Conservation (phyloP, 2,329 filamentous ascomycete genomes). For the Colletotrichum ledebouriae region DNA sequence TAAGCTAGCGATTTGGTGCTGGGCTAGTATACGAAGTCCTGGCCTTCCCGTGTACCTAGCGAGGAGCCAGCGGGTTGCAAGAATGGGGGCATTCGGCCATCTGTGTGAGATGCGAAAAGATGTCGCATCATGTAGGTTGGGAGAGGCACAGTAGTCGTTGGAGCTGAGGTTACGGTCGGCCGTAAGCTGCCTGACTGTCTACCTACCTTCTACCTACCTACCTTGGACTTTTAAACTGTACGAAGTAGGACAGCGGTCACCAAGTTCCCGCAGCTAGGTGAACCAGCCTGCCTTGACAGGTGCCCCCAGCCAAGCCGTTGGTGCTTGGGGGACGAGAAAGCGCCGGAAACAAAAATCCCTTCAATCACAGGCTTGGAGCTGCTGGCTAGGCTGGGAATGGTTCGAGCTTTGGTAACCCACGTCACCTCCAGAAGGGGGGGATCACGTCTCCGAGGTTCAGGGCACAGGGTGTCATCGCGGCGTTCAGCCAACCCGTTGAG, state of each 20-base stretch:
- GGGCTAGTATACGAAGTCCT: slow-evolving; percentile 12
- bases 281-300: slow-evolving; percentile 31
- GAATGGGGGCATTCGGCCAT: background rate
- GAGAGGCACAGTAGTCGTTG: background rate
- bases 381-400: slow-evolving; percentile 31
- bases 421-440: slow-evolving; percentile 22
- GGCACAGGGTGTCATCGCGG: slow-evolving; percentile 39
- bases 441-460: slow-evolving; percentile 32
- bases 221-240: too few species aligned
- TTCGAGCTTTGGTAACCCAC: slow-evolving; percentile 24
- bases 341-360: slow-evolving; percentile 43
- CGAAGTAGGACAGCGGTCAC: too few species aligned
- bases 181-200: too few species aligned
- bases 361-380: slow-evolving; percentile 41
- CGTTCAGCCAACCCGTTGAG: slow-evolving; percentile 31
- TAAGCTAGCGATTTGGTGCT: slow-evolving; percentile 28
- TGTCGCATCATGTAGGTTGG: background rate
- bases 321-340: slow-evolving; percentile 26
- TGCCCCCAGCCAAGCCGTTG: slow-evolving; percentile 31
- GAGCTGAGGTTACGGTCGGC: too few species aligned
- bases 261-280: background rate
- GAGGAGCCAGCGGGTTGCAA: too few species aligned
- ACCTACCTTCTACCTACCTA: too few species aligned
- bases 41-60: slow-evolving; percentile 5
- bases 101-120: too few species aligned